These are phyloP conservation scores for Cystobasidium ongulense DNA, from an alignment of 768 basidiomycete genomes.

Conservation along the genomic window DNA sequence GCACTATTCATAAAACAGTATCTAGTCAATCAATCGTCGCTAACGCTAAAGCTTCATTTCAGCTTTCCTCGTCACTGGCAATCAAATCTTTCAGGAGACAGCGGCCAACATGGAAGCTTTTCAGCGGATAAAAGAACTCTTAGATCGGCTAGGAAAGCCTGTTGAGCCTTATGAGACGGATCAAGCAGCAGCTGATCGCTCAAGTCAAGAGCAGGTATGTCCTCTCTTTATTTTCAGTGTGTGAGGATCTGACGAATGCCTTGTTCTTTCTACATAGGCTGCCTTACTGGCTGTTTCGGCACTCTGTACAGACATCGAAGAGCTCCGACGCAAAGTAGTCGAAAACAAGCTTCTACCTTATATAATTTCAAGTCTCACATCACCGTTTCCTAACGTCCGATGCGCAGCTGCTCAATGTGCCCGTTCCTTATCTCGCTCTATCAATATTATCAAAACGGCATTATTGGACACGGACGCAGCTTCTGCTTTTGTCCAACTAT, in stretches of 20 bases:
- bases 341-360: conserved; percentile 56
- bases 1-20: not conserved
- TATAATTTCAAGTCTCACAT: conserved; percentile 54
- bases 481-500: conserved; percentile 58
- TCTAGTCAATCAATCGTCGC: not conserved
- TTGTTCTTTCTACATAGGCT: conserved; percentile 53
- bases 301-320: conserved; percentile 63
- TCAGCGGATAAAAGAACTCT: conserved; percentile 48
- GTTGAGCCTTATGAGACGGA: conserved; percentile 38
- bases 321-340: conserved; percentile 62
- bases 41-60: conserved; percentile 44
- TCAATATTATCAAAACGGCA: conserved; percentile 71
- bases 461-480: conserved; percentile 76
- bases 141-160: conserved; percentile 43
- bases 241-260: not conserved
- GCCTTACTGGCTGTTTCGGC: conserved; percentile 65
- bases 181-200: conserved; percentile 11
- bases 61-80: conserved; percentile 62
- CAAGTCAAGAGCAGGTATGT: conserved; percentile 35
- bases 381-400: conserved; percentile 64
- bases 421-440: conserved; percentile 67
- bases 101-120: conserved; percentile 67
- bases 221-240: not conserved
- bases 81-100: conserved; percentile 57
- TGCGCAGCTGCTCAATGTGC: conserved; percentile 81